Base-by-base conservation (phyloP, 228 moss, liverwort and hornwort species). In the Sphagnum fallax region DNA sequence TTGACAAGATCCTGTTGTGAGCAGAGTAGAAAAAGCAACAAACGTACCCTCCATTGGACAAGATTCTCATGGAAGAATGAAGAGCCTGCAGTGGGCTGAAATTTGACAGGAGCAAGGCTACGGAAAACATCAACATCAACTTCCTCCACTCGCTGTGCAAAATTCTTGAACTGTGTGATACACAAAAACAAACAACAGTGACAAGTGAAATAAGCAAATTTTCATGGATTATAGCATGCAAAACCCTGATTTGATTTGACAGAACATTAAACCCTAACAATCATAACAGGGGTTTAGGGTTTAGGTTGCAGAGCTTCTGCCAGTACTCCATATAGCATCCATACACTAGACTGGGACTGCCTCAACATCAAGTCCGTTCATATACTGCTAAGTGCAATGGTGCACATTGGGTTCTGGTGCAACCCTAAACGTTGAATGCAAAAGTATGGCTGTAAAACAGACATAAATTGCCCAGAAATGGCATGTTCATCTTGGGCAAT, bases 61-160 rank as follows among this genome's bases (percentile, higher is more conserved):
- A 98, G 90, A 84, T 93, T 93, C 64, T 98, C 98, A 77, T 92
- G 94, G 62, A 98, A 98, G 69, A 98, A 98, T 0, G 98, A 98
- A 14, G 94, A 92, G 69, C 94, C 98, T 48, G 75, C 90, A 49
- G 85, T 89, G 6, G 98, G 98, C 82, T 98, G 90, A 70, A 98
- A 94, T 70, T 92, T 94, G 68, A 98, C 85, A 4, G 98, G 94
- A 50, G 92, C 82, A 53, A 98, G 83, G 72, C 98, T 98, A 72
- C 98, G 90, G 71, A 98, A 98, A 9, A 98, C 98, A 78, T 98
- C 98, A 0, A 98, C 83, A 51, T 98, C 98, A 9, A 98, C 90
- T 77, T 98, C 98, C 79, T 98, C 98, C 66, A 98, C 83, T 51
- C 91, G 92, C 73, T 90, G 87, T 9, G 94, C 77, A 66, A 93